Conservation (phyloP, 768 basidiomycete species). For the Baorangia bicolor region DNA sequence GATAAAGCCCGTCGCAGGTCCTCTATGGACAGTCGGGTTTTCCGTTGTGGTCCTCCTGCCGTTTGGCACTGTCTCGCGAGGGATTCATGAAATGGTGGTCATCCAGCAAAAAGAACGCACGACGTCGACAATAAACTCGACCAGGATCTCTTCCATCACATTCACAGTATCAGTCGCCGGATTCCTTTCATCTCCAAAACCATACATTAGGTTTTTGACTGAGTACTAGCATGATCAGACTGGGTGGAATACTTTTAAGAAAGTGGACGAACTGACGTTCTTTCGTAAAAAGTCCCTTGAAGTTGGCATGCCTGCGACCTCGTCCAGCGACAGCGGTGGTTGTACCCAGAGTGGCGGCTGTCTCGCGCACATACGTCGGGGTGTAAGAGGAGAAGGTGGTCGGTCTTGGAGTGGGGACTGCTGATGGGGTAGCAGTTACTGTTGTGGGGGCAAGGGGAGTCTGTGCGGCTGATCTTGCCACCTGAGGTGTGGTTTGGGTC, state of each 20-base stretch:
- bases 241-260: conserved; percentile 1
- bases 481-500: conserved; percentile 23
- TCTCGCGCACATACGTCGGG: conserved; percentile 52
- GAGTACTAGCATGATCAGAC: conserved; percentile 14
- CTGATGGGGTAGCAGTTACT: conserved; percentile 30
- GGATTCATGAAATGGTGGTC: conserved; percentile 3
- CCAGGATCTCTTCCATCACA: conserved; percentile 91
- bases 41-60: conserved; percentile 67
- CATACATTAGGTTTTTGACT: conserved; percentile 90
- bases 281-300: conserved; percentile 77
- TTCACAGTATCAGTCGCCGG: conserved; percentile 85
- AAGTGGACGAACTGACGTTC: conserved; percentile 54
- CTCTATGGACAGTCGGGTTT: conserved; percentile 78
- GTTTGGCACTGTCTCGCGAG: conserved; percentile 58
- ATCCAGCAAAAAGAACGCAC: conserved; percentile 47
- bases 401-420: conserved; percentile 35
- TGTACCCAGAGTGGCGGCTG: conserved; percentile 34
- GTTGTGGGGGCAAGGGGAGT: conserved; percentile 26
- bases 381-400: conserved; percentile 59
- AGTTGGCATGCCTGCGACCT: conserved; percentile 62
- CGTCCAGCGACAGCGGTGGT: conserved; percentile 44
- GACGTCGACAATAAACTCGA: conserved; percentile 88
- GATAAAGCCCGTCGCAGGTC: conserved; percentile 81
- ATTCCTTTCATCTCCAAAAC: conserved; percentile 89
- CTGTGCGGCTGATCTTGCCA: conserved; percentile 30